Base-by-base conservation (phyloP, 2,329 filamentous ascomycete species). In the Aspergillus nomiae region DNA sequence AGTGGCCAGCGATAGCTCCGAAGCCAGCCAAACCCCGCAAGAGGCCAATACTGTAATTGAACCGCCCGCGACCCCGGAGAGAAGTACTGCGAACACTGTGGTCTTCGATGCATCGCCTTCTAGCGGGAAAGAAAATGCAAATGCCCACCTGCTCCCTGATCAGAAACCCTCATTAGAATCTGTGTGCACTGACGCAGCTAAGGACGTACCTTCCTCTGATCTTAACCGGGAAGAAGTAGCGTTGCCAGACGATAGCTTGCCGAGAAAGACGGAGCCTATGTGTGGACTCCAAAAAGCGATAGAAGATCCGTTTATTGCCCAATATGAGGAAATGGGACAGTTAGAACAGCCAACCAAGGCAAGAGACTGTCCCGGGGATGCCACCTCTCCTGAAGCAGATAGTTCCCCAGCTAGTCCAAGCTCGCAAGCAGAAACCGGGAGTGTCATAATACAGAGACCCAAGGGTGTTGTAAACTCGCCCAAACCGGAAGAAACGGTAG, bases 371-470 rank as follows among this genome's bases (percentile, higher is more conserved):
- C 16, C 48, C 5, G 11, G 48, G 28, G 10, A 19, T 32, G 28
- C 16, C 16, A 28, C 54, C 14, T 58, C 36, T 16, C 46, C 55
- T 7, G 60, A 45, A 38, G 43, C 32, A 19, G 34, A 53, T 21
- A 48, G 43, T 32, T 24, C 54, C 7, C 60, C 56, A 43, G 30
- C 36, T 41, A 59, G 60, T 38, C 60, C 60, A 38, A 26, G 24
- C 3, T 55, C 51, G 16, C 36, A 55, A 24, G 24, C 60, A 21
- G 60, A 62, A 24, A 36, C 56, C 21, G 54, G 36, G 7, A 62
- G 60, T 26, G 60, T 62, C 28, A 53, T 62, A 9, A 26, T 62
- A 56, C 60, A 56, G 48, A 51, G 46, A 38, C 48, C 24, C 21
- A 38, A n/a, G 8, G 36, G 21, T 36, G 16, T 32, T 24, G 28